Evolutionary conservation across 345 rosid genomes (phyloP).

Genomic region (Eucalyptus camaldulensis): DNA sequence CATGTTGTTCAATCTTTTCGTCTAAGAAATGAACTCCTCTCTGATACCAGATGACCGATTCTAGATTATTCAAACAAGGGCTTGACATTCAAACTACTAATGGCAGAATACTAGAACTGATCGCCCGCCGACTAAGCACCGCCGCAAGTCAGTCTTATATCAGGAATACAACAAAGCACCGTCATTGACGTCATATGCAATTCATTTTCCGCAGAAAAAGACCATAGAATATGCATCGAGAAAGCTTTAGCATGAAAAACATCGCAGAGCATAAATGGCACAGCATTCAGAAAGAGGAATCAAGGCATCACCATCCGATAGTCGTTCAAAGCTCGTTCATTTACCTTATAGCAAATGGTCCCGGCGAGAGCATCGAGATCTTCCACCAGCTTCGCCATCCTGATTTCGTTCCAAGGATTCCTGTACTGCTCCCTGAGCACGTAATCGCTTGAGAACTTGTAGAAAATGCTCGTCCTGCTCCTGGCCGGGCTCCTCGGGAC

Average conservation of each 20-base stretch:
- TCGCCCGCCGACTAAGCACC: no score
- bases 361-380: constrained; percentile 97
- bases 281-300: rapidly evolving
- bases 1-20: background rate
- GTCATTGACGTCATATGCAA: no score
- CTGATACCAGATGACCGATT: no score
- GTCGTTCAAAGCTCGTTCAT: background rate
- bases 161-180: no score
- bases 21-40: no score
- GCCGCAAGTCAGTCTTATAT: no score
- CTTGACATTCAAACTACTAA: no score
- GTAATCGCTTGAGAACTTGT: constrained; percentile 64
- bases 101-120: no score
- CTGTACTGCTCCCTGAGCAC: constrained; percentile 65
- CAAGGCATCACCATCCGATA: rapidly evolving
- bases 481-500: constrained; percentile 39
- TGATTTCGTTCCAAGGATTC: constrained; percentile 79
- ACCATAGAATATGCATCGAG: no score
- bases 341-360: constrained; percentile 70
- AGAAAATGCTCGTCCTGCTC: constrained; percentile 63
- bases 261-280: background rate
- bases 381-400: constrained; percentile 72
- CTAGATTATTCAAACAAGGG: no score
- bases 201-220: no score
- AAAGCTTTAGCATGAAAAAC: no score